These are phyloP conservation scores for Talaromyces albobiverticillius DNA, from an alignment of 2,329 filamentous ascomycete genomes.

Conservation along the genomic window DNA sequence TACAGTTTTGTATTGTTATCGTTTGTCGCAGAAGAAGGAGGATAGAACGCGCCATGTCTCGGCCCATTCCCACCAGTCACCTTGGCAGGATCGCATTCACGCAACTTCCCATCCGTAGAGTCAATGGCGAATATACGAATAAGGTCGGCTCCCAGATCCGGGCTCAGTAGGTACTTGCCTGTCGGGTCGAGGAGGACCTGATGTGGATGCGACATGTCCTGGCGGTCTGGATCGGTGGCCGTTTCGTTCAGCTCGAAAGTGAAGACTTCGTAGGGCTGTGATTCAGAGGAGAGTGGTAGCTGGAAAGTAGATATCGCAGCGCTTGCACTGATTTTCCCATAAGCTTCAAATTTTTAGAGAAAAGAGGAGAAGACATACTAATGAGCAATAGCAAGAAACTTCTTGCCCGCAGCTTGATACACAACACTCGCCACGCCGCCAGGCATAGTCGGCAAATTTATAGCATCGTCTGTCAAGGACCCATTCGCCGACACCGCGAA, in stretches of 20 bases:
- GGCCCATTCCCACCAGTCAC: constrained; percentile 58
- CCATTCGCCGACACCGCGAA: constrained; percentile 19
- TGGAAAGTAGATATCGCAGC: constrained; percentile 32
- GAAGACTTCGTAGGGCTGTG: constrained; percentile 36
- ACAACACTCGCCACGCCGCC: constrained; percentile 34
- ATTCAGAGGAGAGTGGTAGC: constrained; percentile 23
- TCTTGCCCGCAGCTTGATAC: constrained; percentile 24
- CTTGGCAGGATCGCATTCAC: constrained; percentile 41
- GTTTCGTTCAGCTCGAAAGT: constrained; percentile 32
- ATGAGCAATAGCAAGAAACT: constrained; percentile 36
- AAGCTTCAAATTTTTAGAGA: background rate
- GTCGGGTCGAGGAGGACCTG: constrained; percentile 65
- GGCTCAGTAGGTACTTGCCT: constrained; percentile 59
- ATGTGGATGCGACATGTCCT: constrained; percentile 62
- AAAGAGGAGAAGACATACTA: constrained; percentile 28
- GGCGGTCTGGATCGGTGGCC: constrained; percentile 43
- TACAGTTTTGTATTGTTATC: constrained; percentile 27
- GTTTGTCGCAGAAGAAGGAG: background rate
- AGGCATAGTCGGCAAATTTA: constrained; percentile 22
- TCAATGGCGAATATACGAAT: constrained; percentile 59
- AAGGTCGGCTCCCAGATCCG: constrained; percentile 64
- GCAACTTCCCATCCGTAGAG: constrained; percentile 41
- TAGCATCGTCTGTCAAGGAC: constrained; percentile 15
- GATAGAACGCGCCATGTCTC: constrained; percentile 61
- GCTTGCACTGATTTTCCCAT: constrained; percentile 23